Evolutionary conservation across 1,284 basidiomycete genomes (phyloP), one percentile per base, ranked within the genome.

Genomic region (Ganoderma multipileum): DNA sequence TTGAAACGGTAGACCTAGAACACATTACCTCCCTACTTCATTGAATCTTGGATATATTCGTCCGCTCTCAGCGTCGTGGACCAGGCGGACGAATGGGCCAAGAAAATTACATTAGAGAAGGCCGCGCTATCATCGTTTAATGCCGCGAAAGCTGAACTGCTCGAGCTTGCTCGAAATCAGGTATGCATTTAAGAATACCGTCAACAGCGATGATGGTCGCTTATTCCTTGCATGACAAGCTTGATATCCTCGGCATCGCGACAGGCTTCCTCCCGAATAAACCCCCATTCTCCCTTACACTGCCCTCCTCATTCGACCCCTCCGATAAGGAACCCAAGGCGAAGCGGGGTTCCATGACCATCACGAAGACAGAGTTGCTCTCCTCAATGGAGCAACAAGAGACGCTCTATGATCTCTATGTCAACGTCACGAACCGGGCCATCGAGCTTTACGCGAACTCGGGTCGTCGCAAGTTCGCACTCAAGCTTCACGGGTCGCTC

Each of bases 21-120:
- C 44, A 85, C 86, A 5, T 84, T 98, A n/a, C 91, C 94, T 0
- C 82, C 83, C 26, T 88, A 90, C 76, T 98, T 98, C 76, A 85
- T 98, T 50, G 95, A 98, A 79, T 93, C 94, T 0, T 99, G 98
- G 97, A 93, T 89, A 28, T 99, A 96, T 79, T 95, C 94, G 12
- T 95, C 96, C 0, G 92, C 95, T 28, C 83, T 97, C 65, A 95
- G 94, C 74, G 91, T 94, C 54, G 91, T 97, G 16, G 91, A 95
- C 23, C 91, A 93, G 74, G 95, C 93, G 75, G 93, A 96, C 75
- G 81, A 83, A 4, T 97, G 95, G 95, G 86, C 88, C 52, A 79
- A 81, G 20, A 74, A 79, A 0, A 75, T 82, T 30, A 80, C 83
- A 28, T 76, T 88, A 50, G 86, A 89, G 59, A 81, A 83, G 6